Evolutionary conservation across 768 basidiomycete genomes (phyloP).

Genomic region (Guyanaporus albipodus): DNA sequence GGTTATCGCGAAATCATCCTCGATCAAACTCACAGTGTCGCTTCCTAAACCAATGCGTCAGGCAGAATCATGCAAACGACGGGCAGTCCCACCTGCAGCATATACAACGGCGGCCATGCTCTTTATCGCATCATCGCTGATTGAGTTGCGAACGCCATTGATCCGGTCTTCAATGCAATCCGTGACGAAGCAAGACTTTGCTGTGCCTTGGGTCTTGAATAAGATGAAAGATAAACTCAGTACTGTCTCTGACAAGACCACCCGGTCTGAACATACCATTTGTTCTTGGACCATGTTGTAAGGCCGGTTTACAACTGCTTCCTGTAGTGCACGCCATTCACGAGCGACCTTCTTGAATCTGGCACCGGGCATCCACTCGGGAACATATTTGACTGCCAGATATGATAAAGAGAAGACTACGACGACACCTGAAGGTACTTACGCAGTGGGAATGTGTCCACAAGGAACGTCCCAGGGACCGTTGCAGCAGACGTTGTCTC

Average conservation of each 20-base stretch:
- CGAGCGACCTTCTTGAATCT: slow-evolving; percentile 4
- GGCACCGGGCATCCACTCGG: slow-evolving; percentile 2
- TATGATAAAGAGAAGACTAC: not conserved
- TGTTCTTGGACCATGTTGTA: slow-evolving; percentile 2
- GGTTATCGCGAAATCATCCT: no score
- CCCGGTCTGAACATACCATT: not conserved
- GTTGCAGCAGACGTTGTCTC: slow-evolving; percentile 2
- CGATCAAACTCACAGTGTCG: slow-evolving; percentile 1
- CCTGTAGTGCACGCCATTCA: slow-evolving; percentile 5
- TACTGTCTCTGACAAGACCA: no score
- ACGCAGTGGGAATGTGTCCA: slow-evolving; percentile 3
- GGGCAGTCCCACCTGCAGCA: slow-evolving; percentile 2
- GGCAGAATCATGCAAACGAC: not conserved
- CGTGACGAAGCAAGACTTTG: slow-evolving; percentile 2
- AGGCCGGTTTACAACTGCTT: slow-evolving; percentile 1
- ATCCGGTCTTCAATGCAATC: slow-evolving; percentile 3
- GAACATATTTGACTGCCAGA: slow-evolving; percentile 1
- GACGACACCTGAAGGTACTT: not conserved
- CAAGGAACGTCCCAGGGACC: slow-evolving; percentile 4
- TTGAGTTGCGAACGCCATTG: not conserved
- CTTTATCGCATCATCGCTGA: slow-evolving; percentile 1
- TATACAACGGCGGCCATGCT: slow-evolving; percentile 6
- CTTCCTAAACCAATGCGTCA: not conserved
- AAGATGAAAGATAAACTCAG: not conserved
- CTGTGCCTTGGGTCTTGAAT: not conserved